A percentile compares a stretch with the other conserved stretches of the same genome.
Conservation (phyloP, 2,329 filamentous ascomycete species). For the Epichloe coenophiala region DNA sequence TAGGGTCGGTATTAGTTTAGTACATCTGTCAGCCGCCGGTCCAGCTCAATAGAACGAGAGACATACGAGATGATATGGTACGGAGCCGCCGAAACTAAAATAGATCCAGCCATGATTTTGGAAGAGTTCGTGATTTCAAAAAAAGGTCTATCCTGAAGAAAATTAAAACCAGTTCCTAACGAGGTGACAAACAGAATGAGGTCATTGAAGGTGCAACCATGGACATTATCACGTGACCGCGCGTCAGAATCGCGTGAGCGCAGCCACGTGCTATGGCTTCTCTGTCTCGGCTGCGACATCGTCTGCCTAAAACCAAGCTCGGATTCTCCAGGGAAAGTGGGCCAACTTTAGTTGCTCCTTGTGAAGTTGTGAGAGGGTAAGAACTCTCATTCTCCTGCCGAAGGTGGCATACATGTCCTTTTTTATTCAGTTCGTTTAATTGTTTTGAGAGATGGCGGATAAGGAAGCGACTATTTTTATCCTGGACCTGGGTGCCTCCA, state of each 20-base stretch:
- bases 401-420: no score
- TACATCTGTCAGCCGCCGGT: background rate
- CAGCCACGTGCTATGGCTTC: background rate
- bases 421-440: background rate
- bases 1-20: conserved; percentile 10
- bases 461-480: conserved; percentile 93
- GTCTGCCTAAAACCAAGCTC: conserved; percentile 10
- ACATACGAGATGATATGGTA: conserved; percentile 65
- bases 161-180: background rate
- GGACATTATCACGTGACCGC: conserved; percentile 17
- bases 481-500: conserved; percentile 76
- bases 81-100: conserved; percentile 50
- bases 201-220: background rate
- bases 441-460: conserved; percentile 53
- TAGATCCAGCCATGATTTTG: conserved; percentile 29
- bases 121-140: background rate
- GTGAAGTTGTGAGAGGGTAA: background rate
- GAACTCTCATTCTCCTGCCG: background rate
- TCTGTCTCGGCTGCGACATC: background rate
- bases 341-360: background rate
- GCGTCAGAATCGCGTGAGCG: conserved; percentile 15
- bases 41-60: background rate
- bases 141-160: background rate
- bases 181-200: background rate
- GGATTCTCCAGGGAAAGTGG: background rate